Evolutionary conservation across 306 rosid species (phyloP).

Genomic region (Alnus glutinosa): DNA sequence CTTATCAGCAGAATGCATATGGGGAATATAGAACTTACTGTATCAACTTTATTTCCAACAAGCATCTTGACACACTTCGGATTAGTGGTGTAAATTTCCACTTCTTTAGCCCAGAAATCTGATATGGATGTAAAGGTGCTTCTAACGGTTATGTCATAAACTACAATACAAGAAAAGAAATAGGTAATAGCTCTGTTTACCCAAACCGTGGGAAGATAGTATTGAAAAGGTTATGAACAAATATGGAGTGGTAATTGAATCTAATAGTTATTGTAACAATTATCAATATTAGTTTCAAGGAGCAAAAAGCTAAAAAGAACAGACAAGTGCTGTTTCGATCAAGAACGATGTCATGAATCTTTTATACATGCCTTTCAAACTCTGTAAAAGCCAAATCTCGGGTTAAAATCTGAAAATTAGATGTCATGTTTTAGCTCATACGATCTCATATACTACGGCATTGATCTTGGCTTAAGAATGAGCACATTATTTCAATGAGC

Average conservation of each 20-base stretch:
- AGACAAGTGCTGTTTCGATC: background rate
- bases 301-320: background rate
- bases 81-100: constrained; percentile 78
- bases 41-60: constrained; percentile 94
- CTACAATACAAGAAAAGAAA: constrained; percentile 37
- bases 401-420: no score
- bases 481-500: background rate
- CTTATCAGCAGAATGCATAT: constrained; percentile 12
- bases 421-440: no score
- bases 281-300: background rate
- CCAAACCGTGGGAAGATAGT: background rate
- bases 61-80: constrained; percentile 86
- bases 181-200: background rate
- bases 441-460: no score
- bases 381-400: no score
- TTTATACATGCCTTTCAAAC: no score
- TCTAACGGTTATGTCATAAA: constrained; percentile 88
- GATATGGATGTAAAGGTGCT: constrained; percentile 77
- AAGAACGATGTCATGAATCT: no score
- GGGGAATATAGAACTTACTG: constrained; percentile 52
- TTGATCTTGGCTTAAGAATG: background rate
- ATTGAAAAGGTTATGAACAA: background rate
- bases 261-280: background rate
- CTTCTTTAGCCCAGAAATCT: constrained; percentile 92
- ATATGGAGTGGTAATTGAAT: background rate